These are phyloP conservation scores for Lentinula guzmanii DNA, from an alignment of 768 basidiomycete species.

Conservation along the genomic window DNA sequence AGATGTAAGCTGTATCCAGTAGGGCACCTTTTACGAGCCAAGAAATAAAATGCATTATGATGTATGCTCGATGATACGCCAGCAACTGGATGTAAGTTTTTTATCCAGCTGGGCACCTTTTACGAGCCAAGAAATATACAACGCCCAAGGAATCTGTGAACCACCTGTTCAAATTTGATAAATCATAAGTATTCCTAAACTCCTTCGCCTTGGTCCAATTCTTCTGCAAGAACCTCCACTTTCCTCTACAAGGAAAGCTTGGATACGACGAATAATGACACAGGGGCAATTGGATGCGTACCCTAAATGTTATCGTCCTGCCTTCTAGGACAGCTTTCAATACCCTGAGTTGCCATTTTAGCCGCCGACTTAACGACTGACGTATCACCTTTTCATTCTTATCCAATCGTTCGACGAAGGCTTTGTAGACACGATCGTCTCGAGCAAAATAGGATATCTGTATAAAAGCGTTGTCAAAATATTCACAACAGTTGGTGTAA, in stretches of 20 bases:
- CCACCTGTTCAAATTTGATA: not conserved
- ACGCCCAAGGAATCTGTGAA: not conserved
- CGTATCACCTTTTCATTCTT: constrained; percentile 41
- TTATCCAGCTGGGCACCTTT: constrained; percentile 65
- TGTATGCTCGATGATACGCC: constrained; percentile 83
- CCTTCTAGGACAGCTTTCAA: constrained; percentile 63
- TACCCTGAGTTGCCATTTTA: constrained; percentile 67
- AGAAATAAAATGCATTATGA: constrained; percentile 1
- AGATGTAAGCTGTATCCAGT: not conserved
- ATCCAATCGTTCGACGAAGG: constrained; percentile 49
- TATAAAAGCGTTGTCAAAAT: not conserved
- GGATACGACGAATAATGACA: constrained; percentile 5
- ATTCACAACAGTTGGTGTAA: not conserved
- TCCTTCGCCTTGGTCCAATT: constrained; percentile 61
- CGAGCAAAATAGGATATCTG: constrained; percentile 92
- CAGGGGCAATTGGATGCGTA: constrained; percentile 24
- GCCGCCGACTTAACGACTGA: constrained; percentile 41
- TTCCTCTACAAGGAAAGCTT: constrained; percentile 37
- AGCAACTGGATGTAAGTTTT: constrained; percentile 48
- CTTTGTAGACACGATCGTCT: constrained; percentile 79
- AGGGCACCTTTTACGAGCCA: not conserved
- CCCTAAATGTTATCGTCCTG: constrained; percentile 58
- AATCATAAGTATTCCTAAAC: constrained; percentile 20
- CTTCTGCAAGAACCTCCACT: constrained; percentile 52
- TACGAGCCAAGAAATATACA: constrained; percentile 49